A percentile compares a stretch with the other conserved stretches of the same genome.
These are phyloP conservation scores for Cystobasidiaceae sp. DNA, from an alignment of 1,284 basidiomycete species.

Conservation along the genomic window DNA sequence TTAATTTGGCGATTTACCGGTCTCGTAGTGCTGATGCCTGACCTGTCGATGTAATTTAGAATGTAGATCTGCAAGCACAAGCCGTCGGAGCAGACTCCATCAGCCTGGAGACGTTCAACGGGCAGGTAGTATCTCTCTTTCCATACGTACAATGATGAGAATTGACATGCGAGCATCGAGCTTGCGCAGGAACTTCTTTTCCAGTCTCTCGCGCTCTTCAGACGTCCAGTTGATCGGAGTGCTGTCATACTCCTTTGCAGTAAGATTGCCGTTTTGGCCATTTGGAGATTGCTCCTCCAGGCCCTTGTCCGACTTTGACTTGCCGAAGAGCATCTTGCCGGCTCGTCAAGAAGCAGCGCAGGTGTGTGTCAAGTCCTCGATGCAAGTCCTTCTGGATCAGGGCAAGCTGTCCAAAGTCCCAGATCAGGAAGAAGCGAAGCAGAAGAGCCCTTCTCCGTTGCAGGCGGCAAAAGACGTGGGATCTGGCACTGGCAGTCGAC, in stretches of 20 bases:
- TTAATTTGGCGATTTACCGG: too few species aligned
- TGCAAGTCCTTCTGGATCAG: too few species aligned
- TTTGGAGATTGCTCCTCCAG: background rate
- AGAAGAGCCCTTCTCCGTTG: too few species aligned
- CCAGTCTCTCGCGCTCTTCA: constrained; percentile 35
- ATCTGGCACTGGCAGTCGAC: too few species aligned
- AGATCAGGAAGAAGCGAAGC: too few species aligned
- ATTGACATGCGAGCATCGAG: constrained; percentile 52
- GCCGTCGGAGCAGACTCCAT: background rate
- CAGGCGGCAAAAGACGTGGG: too few species aligned
- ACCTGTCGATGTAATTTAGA: constrained; percentile 43
- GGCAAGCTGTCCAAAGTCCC: too few species aligned
- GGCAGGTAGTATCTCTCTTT: constrained; percentile 56
- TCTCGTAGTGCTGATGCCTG: too few species aligned
- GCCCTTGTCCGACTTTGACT: background rate
- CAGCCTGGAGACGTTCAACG: constrained; percentile 38
- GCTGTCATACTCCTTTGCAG: constrained; percentile 10
- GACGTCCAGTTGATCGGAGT: constrained; percentile 11
- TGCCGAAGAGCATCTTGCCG: constrained; percentile 1
- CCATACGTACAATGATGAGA: constrained; percentile 61
- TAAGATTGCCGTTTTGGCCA: background rate
- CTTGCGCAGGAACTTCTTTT: constrained; percentile 57
- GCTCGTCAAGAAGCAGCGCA: too few species aligned
- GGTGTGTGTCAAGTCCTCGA: too few species aligned
- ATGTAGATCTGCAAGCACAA: constrained; percentile 34